Evolutionary conservation across 2,329 filamentous ascomycete species (phyloP), one percentile per base, ranked within the genome.

Genomic region (Botrytis sinoallii): DNA sequence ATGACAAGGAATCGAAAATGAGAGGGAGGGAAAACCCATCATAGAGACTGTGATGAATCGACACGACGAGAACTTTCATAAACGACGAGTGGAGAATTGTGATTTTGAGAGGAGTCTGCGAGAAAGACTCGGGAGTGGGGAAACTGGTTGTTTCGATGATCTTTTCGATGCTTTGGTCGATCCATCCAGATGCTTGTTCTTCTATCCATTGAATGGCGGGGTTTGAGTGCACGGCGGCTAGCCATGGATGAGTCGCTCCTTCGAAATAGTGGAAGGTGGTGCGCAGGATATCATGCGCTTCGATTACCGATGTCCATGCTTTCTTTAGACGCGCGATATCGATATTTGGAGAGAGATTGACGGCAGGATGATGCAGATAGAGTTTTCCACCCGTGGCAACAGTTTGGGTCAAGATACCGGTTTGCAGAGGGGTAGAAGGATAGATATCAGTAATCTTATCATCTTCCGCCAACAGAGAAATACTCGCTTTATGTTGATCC

Each of bases 11-110:
- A 42, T 70, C 38, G 25, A 82, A 74, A 8, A 83, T 75, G 40
- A 81, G 59, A 2, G 80, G 78, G 64, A 80, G 74, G 0, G 84
- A 85, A 86, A 86, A 88, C 25, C 87, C 87, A 71, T 89, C 87
- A 74, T 89, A 89, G 0, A 88, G 78, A 10, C 85, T 85, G 75
- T 89, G 87, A 75, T 89, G 87, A 81, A 88, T 86, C 1, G 85
- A 86, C 73, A 87, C 79, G 22, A 88, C 84, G 73, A 88, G 87
- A 25, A 78, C 60, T 38, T 76, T 77, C 25, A 76, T 74, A 64
- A 74, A 77, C 12, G 40, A 42, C 10, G 55, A 70, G 4, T 35
- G 10, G 29, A 70, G 20, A 59, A 60, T 32, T 18, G 40, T 70
- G 29, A 32, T 55, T 32, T 42, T 55, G 32, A 70, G 68, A 42